Percentiles rank a stretch among this genome's conserved stretches.
phyloP scores from a whole-genome alignment of 2,329 filamentous ascomycete species.

The Xylariaceae sp. region DNA sequence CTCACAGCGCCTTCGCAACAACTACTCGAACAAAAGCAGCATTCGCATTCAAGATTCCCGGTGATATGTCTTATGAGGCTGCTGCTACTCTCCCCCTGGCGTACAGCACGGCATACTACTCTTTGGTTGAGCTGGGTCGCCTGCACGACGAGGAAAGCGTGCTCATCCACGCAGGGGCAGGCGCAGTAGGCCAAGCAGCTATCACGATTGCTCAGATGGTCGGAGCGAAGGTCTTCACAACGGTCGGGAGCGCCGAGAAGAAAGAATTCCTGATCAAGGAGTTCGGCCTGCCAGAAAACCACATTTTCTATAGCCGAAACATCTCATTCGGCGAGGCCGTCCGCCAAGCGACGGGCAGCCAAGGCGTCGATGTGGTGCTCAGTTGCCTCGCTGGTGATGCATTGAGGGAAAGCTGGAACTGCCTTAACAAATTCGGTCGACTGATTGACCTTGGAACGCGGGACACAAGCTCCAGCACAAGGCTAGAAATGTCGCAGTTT shows the following conservation, averaged over 20 bases:
- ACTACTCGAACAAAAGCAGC: constrained; percentile 20
- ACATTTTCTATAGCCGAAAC: constrained; percentile 25
- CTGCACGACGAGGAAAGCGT: constrained; percentile 22
- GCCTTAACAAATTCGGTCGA: constrained; percentile 26
- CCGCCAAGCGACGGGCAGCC: constrained; percentile 17
- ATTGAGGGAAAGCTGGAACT: constrained; percentile 26
- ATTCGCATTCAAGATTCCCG: constrained; percentile 25
- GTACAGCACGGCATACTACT: constrained; percentile 24
- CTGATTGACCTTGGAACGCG: constrained; percentile 24
- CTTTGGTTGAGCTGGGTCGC: constrained; percentile 22
- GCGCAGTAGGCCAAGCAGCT: constrained; percentile 26
- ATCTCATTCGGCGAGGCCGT: constrained; percentile 21
- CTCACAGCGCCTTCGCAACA: constrained; percentile 30
- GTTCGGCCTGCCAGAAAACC: constrained; percentile 20
- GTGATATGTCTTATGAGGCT: constrained; percentile 23
- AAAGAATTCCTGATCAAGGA: constrained; percentile 26
- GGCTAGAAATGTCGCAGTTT: constrained; percentile 46
- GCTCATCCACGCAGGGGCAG: constrained; percentile 24
- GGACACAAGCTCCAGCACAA: constrained; percentile 22
- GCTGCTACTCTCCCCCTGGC: constrained; percentile 24
- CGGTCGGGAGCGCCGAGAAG: constrained; percentile 23
- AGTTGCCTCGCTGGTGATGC: constrained; percentile 25
- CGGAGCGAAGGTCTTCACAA: constrained; percentile 24
- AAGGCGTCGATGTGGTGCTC: constrained; percentile 23
- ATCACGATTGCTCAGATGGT: constrained; percentile 25